Conservation (phyloP, 805 yeast species). For the Metschnikowia lochheadii region DNA sequence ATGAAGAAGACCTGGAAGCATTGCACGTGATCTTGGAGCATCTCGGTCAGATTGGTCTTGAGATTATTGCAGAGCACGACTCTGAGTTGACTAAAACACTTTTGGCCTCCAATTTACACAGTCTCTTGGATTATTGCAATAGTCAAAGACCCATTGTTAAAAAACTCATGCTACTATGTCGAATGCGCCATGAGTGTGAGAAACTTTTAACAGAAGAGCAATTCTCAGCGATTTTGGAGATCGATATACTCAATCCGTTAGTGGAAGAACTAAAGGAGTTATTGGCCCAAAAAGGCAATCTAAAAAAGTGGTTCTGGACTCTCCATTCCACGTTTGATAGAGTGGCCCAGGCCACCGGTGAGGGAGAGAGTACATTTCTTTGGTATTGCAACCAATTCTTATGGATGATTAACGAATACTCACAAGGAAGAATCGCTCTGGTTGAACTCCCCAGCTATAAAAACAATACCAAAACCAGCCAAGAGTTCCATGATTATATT, state of each 20-base stretch:
- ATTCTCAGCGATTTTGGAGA: slow-evolving; percentile 24
- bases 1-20: not conserved
- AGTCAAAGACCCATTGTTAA: not conserved
- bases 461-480: not conserved
- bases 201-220: slow-evolving; percentile 6
- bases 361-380: not conserved
- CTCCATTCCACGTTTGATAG: slow-evolving; percentile 20
- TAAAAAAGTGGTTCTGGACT: slow-evolving; percentile 21
- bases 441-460: slow-evolving; percentile 4
- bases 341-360: not conserved
- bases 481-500: not conserved
- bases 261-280: not conserved
- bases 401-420: not conserved
- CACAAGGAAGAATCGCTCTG: not conserved
- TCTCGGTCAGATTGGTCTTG: not conserved
- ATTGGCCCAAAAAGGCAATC: not conserved
- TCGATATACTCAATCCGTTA: slow-evolving; percentile 35
- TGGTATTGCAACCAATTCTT: slow-evolving; percentile 13
- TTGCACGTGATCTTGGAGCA: not conserved
- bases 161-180: not conserved
- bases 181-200: not conserved
- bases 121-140: not conserved
- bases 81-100: not conserved
- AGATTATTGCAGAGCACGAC: not conserved
- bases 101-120: not conserved